phyloP scores from a whole-genome alignment of 1,284 basidiomycete genomes.

The Erythrobasidium hasegawianum region DNA sequence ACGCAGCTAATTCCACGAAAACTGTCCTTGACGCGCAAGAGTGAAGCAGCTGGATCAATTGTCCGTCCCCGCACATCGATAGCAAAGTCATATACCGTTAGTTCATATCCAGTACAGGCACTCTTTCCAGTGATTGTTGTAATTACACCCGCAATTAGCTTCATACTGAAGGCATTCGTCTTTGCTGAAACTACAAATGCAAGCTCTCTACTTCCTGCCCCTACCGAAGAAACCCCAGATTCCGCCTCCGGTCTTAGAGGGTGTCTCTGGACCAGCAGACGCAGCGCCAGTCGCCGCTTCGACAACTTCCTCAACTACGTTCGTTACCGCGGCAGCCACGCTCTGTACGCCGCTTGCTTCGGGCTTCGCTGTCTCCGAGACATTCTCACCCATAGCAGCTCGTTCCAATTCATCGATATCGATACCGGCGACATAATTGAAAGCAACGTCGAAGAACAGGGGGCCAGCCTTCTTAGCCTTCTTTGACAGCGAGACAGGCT shows the following conservation, averaged over 20 bases:
- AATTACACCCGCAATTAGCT: too few relatives aligned
- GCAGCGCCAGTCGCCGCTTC: neutral
- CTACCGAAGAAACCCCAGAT: slow-evolving; percentile 27
- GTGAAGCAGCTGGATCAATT: too few relatives aligned
- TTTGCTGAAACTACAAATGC: too few relatives aligned
- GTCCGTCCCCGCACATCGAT: too few relatives aligned
- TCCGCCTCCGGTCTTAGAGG: slow-evolving; percentile 13
- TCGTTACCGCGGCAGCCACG: neutral
- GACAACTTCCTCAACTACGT: neutral
- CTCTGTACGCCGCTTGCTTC: neutral
- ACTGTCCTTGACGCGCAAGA: too few relatives aligned
- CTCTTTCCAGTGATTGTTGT: too few relatives aligned
- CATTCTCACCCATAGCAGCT: neutral
- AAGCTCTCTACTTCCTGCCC: slow-evolving; percentile 15
- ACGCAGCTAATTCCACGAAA: neutral
- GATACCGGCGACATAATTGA: slow-evolving; percentile 74
- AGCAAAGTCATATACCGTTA: too few relatives aligned
- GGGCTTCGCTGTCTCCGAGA: neutral
- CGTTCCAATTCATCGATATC: slow-evolving; percentile 62
- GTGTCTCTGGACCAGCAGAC: neutral
- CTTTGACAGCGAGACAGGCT: slow-evolving; percentile 49
- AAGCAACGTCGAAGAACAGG: slow-evolving; percentile 87
- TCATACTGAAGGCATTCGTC: too few relatives aligned
- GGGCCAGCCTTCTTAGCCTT: slow-evolving; percentile 55
- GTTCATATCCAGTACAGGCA: too few relatives aligned